Percentiles rank a stretch among this genome's conserved stretches.
Evolutionary conservation across 352 stramenopile genomes (phyloP).

Genomic region (Globisporangium abappressorium): DNA sequence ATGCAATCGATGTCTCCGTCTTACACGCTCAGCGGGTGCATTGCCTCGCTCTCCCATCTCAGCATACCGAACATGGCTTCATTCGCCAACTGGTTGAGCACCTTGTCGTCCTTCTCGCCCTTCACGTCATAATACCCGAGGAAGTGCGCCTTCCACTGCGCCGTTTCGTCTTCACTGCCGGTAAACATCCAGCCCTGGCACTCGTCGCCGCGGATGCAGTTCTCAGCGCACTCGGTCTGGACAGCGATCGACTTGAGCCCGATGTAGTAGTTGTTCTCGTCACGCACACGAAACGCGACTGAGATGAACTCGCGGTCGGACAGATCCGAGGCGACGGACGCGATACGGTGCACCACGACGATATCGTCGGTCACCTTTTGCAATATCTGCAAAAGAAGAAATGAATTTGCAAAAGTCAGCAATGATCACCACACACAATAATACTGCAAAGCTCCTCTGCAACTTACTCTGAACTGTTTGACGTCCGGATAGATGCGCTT

Average conservation of each 20-base stretch:
- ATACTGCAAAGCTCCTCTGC: neutral
- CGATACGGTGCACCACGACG: conserved; percentile 75
- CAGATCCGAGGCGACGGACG: conserved; percentile 65
- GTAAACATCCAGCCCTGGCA: conserved; percentile 85
- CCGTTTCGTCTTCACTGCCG: conserved; percentile 57
- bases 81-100: conserved; percentile 79
- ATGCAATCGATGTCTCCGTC: neutral
- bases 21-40: conserved; percentile 77
- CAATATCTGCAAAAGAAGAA: conserved; percentile 37
- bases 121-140: conserved; percentile 83
- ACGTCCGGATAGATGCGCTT: conserved; percentile 84
- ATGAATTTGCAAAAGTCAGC: conserved; percentile 1
- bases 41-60: conserved; percentile 82
- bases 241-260: conserved; percentile 73
- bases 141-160: conserved; percentile 76
- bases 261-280: conserved; percentile 79
- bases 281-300: conserved; percentile 67
- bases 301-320: conserved; percentile 79
- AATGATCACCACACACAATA: neutral
- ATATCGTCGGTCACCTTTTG: conserved; percentile 86
- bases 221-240: conserved; percentile 67
- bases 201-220: conserved; percentile 79
- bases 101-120: conserved; percentile 81
- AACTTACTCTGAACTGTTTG: conserved; percentile 72
- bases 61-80: conserved; percentile 86